A percentile compares a stretch with the other conserved stretches of the same genome.
These are phyloP conservation scores for Pseudoscleropodium purum DNA, from an alignment of 225 moss, liverwort and hornwort genomes.

Conservation along the genomic window DNA sequence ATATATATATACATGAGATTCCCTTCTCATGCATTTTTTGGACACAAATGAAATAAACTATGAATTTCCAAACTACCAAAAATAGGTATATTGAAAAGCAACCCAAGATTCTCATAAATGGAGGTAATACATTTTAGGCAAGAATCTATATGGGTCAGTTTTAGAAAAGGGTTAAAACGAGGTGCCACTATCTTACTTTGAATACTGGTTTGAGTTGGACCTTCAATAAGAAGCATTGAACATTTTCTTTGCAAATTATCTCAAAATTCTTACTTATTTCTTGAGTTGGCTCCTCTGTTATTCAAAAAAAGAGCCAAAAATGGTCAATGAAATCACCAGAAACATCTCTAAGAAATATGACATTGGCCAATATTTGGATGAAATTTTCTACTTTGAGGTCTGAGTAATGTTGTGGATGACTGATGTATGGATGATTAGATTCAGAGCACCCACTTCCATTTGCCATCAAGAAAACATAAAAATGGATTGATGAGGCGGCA, in stretches of 20 bases:
- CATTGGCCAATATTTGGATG: not conserved
- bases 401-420: not conserved
- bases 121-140: not conserved
- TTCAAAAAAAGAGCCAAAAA: not conserved
- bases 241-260: no score
- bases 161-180: not conserved
- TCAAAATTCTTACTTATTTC: not conserved
- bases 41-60: not conserved
- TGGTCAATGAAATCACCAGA: not conserved
- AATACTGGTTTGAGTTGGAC: fast-evolving
- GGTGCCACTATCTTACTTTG: not conserved
- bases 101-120: fast-evolving
- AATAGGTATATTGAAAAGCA: not conserved
- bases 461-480: not conserved
- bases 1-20: no score
- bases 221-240: not conserved
- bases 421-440: not conserved
- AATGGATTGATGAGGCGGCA: not conserved
- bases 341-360: not conserved
- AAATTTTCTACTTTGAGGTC: not conserved
- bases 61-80: not conserved
- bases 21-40: not conserved
- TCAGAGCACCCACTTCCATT: not conserved
- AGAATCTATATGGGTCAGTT: not conserved
- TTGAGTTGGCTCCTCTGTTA: fast-evolving